Evolutionary conservation across 1,139 yeast genomes (phyloP).

Genomic region (Yamadazyma siamensis): DNA sequence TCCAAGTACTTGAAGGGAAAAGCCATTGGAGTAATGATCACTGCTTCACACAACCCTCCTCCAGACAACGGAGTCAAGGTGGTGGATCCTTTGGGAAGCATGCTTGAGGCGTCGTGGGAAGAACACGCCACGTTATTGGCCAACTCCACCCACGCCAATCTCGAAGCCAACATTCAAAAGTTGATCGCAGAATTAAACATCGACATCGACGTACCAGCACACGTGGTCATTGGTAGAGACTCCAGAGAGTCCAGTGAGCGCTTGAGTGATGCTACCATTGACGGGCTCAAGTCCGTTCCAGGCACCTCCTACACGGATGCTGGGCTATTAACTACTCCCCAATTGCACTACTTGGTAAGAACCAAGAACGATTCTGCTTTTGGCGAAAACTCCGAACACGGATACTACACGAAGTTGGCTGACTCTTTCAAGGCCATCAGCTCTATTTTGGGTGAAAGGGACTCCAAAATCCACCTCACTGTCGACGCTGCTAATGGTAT

Average conservation of each 20-base stretch:
- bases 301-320: slow-evolving; percentile 50
- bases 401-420: slow-evolving; percentile 69
- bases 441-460: slow-evolving; percentile 17
- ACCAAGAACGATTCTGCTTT: slow-evolving; percentile 60
- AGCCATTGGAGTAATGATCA: slow-evolving; percentile 87
- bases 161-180: slow-evolving; percentile 22
- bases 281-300: slow-evolving; percentile 55
- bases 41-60: slow-evolving; percentile 97
- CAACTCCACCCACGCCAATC: slow-evolving; percentile 51
- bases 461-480: slow-evolving; percentile 43
- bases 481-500: slow-evolving; percentile 95
- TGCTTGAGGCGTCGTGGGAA: slow-evolving; percentile 89
- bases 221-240: slow-evolving; percentile 61
- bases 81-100: slow-evolving; percentile 90
- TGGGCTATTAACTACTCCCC: slow-evolving; percentile 88
- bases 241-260: slow-evolving; percentile 77
- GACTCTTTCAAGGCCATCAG: slow-evolving; percentile 32
- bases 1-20: slow-evolving; percentile 67
- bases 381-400: slow-evolving; percentile 63
- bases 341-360: slow-evolving; percentile 83
- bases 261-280: slow-evolving; percentile 60
- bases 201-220: slow-evolving; percentile 33
- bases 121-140: slow-evolving; percentile 75
- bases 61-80: slow-evolving; percentile 94
- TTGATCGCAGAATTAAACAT: slow-evolving; percentile 35